Conservation (phyloP, 352 stramenopile genomes). For the Phytophthora tentaculata region DNA sequence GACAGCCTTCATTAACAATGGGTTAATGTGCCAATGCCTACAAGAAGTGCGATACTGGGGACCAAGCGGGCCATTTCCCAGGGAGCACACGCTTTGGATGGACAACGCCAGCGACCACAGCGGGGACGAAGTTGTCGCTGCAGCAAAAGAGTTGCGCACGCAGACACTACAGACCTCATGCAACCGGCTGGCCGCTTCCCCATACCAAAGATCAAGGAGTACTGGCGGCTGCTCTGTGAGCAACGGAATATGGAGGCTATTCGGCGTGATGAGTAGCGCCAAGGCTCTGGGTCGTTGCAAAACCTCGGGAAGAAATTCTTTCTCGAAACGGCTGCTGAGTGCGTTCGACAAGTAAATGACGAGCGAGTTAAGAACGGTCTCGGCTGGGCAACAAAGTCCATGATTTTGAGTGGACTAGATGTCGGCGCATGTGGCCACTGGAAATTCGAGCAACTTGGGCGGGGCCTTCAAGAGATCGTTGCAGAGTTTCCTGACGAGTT, state of each 20-base stretch:
- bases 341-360: background rate
- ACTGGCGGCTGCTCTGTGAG: background rate
- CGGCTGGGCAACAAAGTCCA: background rate
- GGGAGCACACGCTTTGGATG: background rate
- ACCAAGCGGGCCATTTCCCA: background rate
- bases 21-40: background rate
- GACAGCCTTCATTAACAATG: constrained; percentile 4
- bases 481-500: background rate
- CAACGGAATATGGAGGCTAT: background rate
- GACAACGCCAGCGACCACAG: constrained; percentile 9
- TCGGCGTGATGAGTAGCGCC: background rate
- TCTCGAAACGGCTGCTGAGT: background rate
- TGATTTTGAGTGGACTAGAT: background rate
- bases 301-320: background rate
- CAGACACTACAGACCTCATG: background rate
- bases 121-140: background rate
- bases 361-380: background rate
- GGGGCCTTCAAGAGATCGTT: background rate
- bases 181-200: background rate
- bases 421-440: background rate
- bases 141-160: background rate
- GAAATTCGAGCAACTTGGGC: background rate
- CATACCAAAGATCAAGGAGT: background rate
- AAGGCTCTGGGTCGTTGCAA: background rate
- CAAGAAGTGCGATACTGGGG: background rate